Base-by-base conservation (phyloP, 2,329 filamentous ascomycete species). In the Amphichorda felina region DNA sequence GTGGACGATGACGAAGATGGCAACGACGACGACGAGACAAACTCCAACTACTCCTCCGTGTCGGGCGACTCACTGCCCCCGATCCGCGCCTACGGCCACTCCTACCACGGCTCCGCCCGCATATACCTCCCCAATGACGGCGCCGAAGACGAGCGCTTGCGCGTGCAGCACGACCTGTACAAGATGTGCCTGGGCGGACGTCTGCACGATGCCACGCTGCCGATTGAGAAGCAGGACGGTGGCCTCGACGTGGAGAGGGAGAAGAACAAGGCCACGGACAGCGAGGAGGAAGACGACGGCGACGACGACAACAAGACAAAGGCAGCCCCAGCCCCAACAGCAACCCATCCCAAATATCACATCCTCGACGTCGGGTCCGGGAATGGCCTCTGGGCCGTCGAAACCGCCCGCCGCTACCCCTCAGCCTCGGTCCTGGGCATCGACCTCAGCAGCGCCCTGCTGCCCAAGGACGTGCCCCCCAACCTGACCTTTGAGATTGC, bases 401-500 rank as follows among this genome's bases (percentile, higher is more conserved):
- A 63, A 28, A 59, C 63, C 54, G 63, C 54, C 4, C 53, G 50
- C 30, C 49, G 49, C 5, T 60, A 61, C 36, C 61, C 63, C 3
- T 49, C 56, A 18, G 57, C 55, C 18, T 47, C 50, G 4, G 54
- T 66, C 11, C 52, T 59, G 19, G 60, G 60, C 21, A 50, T 63
- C 29, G 63, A 66, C 38, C 43, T 63, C 15, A 61, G 55, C 15
- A 54, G 54, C 18, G 57, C 59, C n/a, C 51, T 64, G 24, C 46
- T 60, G 30, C 58, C 55, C 13, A 56, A 49, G 8, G 49, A 54
- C 18, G 66, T 77, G 7, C 74, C 75, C 6, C 62, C 70, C 14
- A 79, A 79, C 43, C 63, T 78, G 16, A 61, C 58, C 4, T 79
- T 78, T 47, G 56, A 71, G 38, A 64, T 79, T 27, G 70, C 70